Evolutionary conservation across 129 eudicot species (phyloP).

Genomic region (Gnaphalium uliginosum): DNA sequence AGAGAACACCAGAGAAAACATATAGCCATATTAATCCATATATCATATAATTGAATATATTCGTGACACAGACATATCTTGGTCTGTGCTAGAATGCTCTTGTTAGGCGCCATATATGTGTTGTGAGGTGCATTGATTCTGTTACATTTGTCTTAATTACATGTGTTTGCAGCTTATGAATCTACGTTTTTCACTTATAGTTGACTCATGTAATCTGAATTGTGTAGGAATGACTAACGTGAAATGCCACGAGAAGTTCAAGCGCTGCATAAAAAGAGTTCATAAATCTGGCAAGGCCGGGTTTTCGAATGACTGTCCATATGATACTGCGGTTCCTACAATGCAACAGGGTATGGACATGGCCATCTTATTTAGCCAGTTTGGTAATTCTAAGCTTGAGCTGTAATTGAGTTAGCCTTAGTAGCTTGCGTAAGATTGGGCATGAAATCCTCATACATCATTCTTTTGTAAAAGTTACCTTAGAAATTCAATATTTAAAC

Average conservation of each 20-base stretch:
- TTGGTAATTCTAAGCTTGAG: constrained; percentile 71
- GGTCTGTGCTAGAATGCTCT: neutral
- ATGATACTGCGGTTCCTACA: constrained; percentile 78
- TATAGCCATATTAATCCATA: too few species aligned
- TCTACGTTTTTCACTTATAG: neutral
- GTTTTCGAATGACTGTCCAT: constrained; percentile 72
- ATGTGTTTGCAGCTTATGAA: neutral
- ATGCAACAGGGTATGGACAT: constrained; percentile 99
- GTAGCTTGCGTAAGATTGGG: neutral
- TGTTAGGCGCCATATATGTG: neutral
- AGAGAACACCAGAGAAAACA: too few species aligned
- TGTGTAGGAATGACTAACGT: constrained; percentile 71
- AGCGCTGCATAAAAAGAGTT: constrained; percentile 83
- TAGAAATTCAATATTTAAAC: neutral
- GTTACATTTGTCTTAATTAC: neutral
- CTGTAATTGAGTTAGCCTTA: constrained; percentile 39
- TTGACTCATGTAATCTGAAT: constrained; percentile 6
- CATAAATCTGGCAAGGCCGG: constrained; percentile 80
- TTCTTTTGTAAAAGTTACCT: constrained; percentile 27
- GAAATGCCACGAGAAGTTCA: constrained; percentile 91
- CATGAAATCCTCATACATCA: constrained; percentile 8
- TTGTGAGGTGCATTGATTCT: neutral
- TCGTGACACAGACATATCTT: neutral
- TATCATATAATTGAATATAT: too few species aligned
- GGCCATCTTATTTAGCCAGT: constrained; percentile 88